Evolutionary conservation across 2,329 filamentous ascomycete species (phyloP), one percentile per base, ranked within the genome.

Genomic region (Exophiala bonariae): DNA sequence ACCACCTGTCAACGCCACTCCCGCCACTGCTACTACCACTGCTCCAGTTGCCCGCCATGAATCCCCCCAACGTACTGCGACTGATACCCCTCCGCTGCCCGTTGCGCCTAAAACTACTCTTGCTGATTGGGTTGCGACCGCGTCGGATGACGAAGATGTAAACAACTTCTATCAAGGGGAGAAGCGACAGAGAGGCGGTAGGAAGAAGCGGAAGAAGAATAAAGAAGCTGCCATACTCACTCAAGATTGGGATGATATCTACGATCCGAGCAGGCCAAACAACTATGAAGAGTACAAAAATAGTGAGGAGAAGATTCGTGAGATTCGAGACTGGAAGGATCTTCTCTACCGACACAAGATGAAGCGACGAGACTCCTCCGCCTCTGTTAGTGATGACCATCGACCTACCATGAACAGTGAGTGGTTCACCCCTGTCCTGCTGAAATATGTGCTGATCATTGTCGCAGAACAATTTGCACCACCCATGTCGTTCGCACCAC

Each of bases 221-320:
- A 79, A 81, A 60, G 78, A 82, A 50, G 36, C 37, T 5, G 77
- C 79, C 55, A 73, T 75, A 37, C 67, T 77, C 22, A 67, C 70
- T 4, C 70, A 77, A n/a, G 85, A 95, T 63, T 96, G 90, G 90
- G 87, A 95, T 64, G 89, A 95, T 64, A 80, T 93, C 18, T 96
- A 96, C 65, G 91, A 96, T 61, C 88, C 89, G 1, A 76, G 85
- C 9, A 75, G 87, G 31, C 90, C 91, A 7, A 95, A 88, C 32
- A 90, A 84, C 57, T 87, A 92, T 40, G 86, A 91, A 45, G 87
- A 92, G 61, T 96, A 93, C 63, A 79, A 87, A 50, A 77, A 83
- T 50, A 93, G 89, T 61, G 89, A 95, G 49, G 90, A 95, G 69
- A 86, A 88, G 63, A 81, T 91, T 49, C 74, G 79, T 14, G 89